A percentile compares a stretch with the other conserved stretches of the same genome.
Evolutionary conservation across 176 grass and related monocot genomes (phyloP).

Genomic region (Avena eriantha): DNA sequence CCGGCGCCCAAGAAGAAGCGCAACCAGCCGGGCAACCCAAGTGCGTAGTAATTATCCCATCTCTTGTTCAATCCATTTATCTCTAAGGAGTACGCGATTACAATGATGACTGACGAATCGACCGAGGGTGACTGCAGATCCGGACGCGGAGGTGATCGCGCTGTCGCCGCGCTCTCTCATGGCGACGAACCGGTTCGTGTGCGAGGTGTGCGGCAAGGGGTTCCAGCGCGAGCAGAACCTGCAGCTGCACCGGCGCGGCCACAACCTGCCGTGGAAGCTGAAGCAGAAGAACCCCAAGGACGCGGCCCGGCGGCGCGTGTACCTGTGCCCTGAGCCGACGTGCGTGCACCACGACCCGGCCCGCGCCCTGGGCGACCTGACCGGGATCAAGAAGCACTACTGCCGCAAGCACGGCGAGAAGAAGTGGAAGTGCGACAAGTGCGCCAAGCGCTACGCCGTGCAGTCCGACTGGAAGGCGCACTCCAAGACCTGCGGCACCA

Average conservation of each 20-base stretch:
- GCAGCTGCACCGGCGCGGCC: conserved; percentile 94
- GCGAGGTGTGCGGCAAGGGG: conserved; percentile 97
- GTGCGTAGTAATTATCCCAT: conserved; percentile 46
- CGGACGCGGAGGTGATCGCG: conserved; percentile 95
- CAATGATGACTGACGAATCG: background rate
- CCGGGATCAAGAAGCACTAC: conserved; percentile 98
- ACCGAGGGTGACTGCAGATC: conserved; percentile 45
- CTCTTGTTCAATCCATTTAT: background rate
- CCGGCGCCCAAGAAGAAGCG: conserved; percentile 85
- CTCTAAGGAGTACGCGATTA: too few relatives aligned
- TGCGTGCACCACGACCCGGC: conserved; percentile 98
- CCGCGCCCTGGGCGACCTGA: conserved; percentile 89
- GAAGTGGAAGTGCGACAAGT: conserved; percentile 99
- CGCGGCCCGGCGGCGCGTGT: conserved; percentile 62
- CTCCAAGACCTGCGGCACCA: conserved; percentile 96
- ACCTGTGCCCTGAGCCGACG: conserved; percentile 94
- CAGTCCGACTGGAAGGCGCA: conserved; percentile 99
- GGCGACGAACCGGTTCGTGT: conserved; percentile 96
- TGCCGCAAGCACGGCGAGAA: conserved; percentile 99
- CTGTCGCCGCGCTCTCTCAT: conserved; percentile 83
- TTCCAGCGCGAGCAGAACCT: conserved; percentile 99
- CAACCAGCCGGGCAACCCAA: conserved; percentile 93
- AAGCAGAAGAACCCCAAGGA: conserved; percentile 98
- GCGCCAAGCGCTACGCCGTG: conserved; percentile 96
- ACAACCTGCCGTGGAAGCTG: conserved; percentile 99